Base-by-base conservation (phyloP, 2,329 filamentous ascomycete species). In the Sclerotinia subarctica region DNA sequence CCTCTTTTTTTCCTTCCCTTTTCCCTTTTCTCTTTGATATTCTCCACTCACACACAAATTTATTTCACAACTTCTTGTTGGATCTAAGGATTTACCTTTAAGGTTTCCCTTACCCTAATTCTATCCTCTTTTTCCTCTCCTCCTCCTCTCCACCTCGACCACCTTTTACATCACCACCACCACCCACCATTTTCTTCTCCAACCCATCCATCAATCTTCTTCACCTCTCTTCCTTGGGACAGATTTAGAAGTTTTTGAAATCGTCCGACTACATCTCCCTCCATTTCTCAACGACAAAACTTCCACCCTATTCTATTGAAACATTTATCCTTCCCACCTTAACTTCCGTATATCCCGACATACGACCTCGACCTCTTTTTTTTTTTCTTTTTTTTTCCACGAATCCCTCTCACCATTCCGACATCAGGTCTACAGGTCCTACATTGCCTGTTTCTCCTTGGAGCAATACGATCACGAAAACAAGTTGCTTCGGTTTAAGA, bases 351-450 rank as follows among this genome's bases (percentile, higher is more conserved):
- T 21, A 32, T 44, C n/a, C 56, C 19, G 21, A 24, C 44, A 60
- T 24, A 17, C 58, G 44, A 35, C 58, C 58, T 60, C 58, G 58
- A 49, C 17, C 24, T 49, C 24, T 11, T 54, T 35, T 10, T 54
- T 53, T 21, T 44, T 35, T 21, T 5, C 21, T 54, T 4, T 26
- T 21, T 38, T n/a, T n/a, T n/a, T n/a, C n/a, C 5, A 32, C 6
- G 11, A 29, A 47, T 32, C 10, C 38, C 11, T n/a, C n/a, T 4
- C 21, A 29, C 21, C 29, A 49, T n/a, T 24, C 38, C 58, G 21
- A 62, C 44, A 6, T 49, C 44, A 35, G 44, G 44, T 49, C 44
- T 11, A 62, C 53, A 56, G 53, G 53, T 56, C 58, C 29, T 62
- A 35, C 26, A 49, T 49, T 49, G 44, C 58, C 58, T 49, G 58